phyloP scores from a whole-genome alignment of 225 moss, liverwort and hornwort genomes.

The Polytrichum commune region DNA sequence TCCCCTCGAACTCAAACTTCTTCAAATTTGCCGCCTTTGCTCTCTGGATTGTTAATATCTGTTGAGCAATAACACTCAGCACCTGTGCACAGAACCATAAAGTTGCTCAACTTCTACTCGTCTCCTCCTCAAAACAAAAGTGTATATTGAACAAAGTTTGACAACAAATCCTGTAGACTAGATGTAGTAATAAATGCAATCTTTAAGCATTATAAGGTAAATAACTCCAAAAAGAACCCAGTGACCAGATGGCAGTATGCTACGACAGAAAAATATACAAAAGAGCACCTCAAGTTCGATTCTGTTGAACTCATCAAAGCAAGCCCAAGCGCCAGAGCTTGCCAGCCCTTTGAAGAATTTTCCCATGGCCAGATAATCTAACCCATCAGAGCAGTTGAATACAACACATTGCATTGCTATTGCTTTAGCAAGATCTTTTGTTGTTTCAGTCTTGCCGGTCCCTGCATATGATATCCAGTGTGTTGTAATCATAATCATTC shows the following conservation, averaged over 20 bases:
- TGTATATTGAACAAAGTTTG: too few species aligned
- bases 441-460: constrained; percentile 70
- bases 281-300: constrained; percentile 56
- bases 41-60: constrained; percentile 64
- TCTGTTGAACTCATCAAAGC: constrained; percentile 73
- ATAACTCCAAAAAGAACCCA: too few species aligned
- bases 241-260: too few species aligned
- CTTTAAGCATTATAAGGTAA: too few species aligned
- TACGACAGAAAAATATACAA: constrained; percentile 2
- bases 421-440: constrained; percentile 70
- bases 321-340: constrained; percentile 66
- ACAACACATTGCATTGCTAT: constrained; percentile 70
- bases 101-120: neutral
- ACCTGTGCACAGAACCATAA: constrained; percentile 35
- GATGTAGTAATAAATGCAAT: too few species aligned
- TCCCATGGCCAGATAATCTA: constrained; percentile 72
- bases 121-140: too few species aligned
- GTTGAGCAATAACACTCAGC: constrained; percentile 67
- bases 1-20: constrained; percentile 63
- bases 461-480: constrained; percentile 25
- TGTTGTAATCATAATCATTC: neutral
- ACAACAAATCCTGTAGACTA: too few species aligned
- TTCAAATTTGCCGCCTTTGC: constrained; percentile 59
- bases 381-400: constrained; percentile 69
- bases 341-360: constrained; percentile 75